phyloP scores from a whole-genome alignment of 2,329 filamentous ascomycete genomes.

The Onygena corvina region DNA sequence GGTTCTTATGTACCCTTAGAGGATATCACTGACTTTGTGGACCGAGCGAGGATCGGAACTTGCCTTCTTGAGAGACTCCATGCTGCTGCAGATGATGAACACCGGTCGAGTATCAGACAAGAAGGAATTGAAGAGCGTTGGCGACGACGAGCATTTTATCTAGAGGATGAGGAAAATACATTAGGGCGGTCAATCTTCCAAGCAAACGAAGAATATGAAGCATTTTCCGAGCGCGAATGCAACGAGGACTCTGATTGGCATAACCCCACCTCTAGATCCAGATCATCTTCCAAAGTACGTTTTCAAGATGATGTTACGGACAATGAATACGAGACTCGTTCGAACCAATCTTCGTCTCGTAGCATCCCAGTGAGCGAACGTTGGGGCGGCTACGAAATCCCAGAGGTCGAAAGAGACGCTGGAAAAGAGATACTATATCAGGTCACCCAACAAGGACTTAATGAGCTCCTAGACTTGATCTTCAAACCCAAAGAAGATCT shows the following conservation, averaged over 20 bases:
- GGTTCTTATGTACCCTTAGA: constrained; percentile 32
- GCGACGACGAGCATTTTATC: constrained; percentile 66
- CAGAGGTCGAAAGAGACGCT: constrained; percentile 67
- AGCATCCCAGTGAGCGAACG: constrained; percentile 55
- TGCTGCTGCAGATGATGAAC: constrained; percentile 24
- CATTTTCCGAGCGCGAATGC: constrained; percentile 32
- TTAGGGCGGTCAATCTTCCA: constrained; percentile 50
- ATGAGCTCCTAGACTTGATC: constrained; percentile 76
- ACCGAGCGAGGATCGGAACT: constrained; percentile 31
- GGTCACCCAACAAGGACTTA: constrained; percentile 82
- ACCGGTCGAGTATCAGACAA: constrained; percentile 28
- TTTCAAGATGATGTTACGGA: constrained; percentile 58
- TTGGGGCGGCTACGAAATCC: constrained; percentile 67
- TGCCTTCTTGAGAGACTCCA: constrained; percentile 28
- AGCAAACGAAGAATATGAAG: constrained; percentile 42
- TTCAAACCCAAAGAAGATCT: constrained; percentile 73
- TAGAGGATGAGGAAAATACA: constrained; percentile 72
- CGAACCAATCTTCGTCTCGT: constrained; percentile 60
- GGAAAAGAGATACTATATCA: constrained; percentile 85
- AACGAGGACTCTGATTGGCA: constrained; percentile 23
- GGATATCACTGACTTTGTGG: constrained; percentile 33
- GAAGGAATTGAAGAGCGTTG: constrained; percentile 55
- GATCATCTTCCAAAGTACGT: constrained; percentile 67
- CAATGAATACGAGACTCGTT: constrained; percentile 57
- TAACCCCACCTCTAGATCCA: constrained; percentile 44